A percentile compares a stretch with the other conserved stretches of the same genome.
phyloP scores from a whole-genome alignment of 2,329 filamentous ascomycete species.

The Ascochyta lentis region DNA sequence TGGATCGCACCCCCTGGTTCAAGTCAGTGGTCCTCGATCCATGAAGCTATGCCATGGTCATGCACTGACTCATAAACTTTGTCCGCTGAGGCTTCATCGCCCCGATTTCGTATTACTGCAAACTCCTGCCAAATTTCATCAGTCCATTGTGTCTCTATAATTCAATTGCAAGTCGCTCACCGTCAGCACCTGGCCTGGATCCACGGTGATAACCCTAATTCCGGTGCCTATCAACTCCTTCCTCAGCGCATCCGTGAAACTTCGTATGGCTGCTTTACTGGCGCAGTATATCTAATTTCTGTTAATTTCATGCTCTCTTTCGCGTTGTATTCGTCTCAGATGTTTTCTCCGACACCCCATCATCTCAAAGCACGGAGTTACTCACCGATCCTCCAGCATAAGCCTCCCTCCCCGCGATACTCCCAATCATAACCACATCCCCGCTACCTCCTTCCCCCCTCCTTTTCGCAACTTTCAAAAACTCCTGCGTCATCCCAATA shows the following conservation, averaged over 20 bases:
- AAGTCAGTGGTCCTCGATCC: conserved; percentile 5
- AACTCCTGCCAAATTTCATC: conserved; percentile 63
- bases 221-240: conserved; percentile 80
- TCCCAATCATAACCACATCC: conserved; percentile 93
- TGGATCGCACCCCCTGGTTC: conserved; percentile 65
- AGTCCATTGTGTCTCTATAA: no score
- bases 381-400: conserved; percentile 73
- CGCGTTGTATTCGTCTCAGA: no score
- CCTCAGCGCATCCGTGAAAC: conserved; percentile 79
- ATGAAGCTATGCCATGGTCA: not conserved
- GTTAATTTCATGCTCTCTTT: no score
- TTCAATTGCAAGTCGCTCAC: conserved; percentile 15
- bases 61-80: conserved; percentile 73
- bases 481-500: conserved; percentile 92
- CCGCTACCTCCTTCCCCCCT: conserved; percentile 76
- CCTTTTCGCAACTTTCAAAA: conserved; percentile 79
- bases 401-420: conserved; percentile 82
- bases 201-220: conserved; percentile 83
- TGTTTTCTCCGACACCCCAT: no score
- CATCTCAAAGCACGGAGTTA: no score
- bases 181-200: conserved; percentile 90
- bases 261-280: conserved; percentile 84
- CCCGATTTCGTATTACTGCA: conserved; percentile 81
- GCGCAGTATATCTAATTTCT: conserved; percentile 70
- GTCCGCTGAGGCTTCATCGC: conserved; percentile 84